These are phyloP conservation scores for Trebouxia gelatinosa DNA, from an alignment of 163 green algal species.

Conservation along the genomic window DNA sequence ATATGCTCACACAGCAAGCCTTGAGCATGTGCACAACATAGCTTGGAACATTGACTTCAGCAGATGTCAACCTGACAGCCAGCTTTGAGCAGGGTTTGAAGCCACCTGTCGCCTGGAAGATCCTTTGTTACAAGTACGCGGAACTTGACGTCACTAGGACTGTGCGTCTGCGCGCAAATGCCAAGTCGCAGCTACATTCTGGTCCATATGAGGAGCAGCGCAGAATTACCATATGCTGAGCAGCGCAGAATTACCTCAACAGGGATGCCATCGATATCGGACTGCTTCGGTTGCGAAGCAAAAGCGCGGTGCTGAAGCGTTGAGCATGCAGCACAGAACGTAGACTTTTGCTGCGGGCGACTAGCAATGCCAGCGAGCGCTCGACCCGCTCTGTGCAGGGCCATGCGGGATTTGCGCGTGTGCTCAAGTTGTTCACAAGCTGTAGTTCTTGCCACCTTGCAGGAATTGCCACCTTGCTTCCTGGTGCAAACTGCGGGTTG, in stretches of 20 bases:
- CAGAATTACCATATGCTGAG: not conserved
- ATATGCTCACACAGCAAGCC: no score
- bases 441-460: no score
- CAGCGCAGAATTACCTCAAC: conserved; percentile 6
- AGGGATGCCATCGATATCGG: conserved; percentile 13
- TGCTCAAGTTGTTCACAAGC: no score
- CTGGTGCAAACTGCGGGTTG: no score
- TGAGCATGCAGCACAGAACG: no score
- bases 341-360: no score
- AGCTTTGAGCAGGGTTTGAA: conserved; percentile 78
- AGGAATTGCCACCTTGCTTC: no score
- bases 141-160: conserved; percentile 68
- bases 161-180: conserved; percentile 74
- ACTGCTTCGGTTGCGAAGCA: not conserved
- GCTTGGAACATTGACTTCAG: no score
- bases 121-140: conserved; percentile 96
- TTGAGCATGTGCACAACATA: no score
- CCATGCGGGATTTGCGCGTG: no score
- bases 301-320: not conserved
- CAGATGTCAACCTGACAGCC: conserved; percentile 72
- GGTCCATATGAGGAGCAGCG: not conserved
- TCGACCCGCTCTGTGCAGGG: no score
- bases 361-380: no score
- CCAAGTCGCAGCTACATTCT: not conserved
- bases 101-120: conserved; percentile 89